Evolutionary conservation across 1,284 basidiomycete species (phyloP).

Genomic region (Marasmius sp.): DNA sequence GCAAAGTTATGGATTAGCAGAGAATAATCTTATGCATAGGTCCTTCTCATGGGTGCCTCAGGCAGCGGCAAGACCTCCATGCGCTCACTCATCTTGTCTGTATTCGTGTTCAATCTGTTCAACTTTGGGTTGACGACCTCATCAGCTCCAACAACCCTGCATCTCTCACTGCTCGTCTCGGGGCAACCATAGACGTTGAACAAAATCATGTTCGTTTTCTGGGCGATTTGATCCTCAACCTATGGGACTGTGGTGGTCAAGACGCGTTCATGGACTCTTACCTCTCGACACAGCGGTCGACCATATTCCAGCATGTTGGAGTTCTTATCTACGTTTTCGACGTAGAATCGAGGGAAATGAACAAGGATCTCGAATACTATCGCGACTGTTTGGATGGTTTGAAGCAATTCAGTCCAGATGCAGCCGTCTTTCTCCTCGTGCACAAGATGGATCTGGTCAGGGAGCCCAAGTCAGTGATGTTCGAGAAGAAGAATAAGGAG

Average conservation of each 20-base stretch:
- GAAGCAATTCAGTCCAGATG: slow-evolving; percentile 74
- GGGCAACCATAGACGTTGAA: slow-evolving; percentile 97
- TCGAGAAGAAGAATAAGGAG: slow-evolving; percentile 70
- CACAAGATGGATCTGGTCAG: slow-evolving; percentile 96
- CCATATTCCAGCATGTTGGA: slow-evolving; percentile 94
- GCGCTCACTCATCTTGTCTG: slow-evolving; percentile 98
- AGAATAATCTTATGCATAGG: slow-evolving; percentile 43
- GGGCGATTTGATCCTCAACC: slow-evolving; percentile 88
- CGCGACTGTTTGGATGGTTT: slow-evolving; percentile 83
- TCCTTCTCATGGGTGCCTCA: slow-evolving; percentile 93
- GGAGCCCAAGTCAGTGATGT: slow-evolving; percentile 56
- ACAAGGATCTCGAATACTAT: slow-evolving; percentile 85
- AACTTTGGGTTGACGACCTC: slow-evolving; percentile 9
- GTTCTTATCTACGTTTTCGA: slow-evolving; percentile 99
- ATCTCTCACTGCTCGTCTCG: slow-evolving; percentile 86
- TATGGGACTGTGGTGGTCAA: slow-evolving; percentile 99
- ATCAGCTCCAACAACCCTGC: slow-evolving; percentile 91
- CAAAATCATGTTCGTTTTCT: slow-evolving; percentile 97
- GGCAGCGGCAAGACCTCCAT: slow-evolving; percentile 94
- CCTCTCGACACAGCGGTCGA: slow-evolving; percentile 84
- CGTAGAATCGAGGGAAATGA: slow-evolving; percentile 73
- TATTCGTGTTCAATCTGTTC: slow-evolving; percentile 30
- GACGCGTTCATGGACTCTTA: slow-evolving; percentile 98
- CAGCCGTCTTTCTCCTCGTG: slow-evolving; percentile 87
- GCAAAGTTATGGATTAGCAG: not conserved